Evolutionary conservation across 495 filamentous ascomycete genomes (phyloP), one percentile per base, ranked within the genome.

Genomic region (Penicillium dipodomyicola): DNA sequence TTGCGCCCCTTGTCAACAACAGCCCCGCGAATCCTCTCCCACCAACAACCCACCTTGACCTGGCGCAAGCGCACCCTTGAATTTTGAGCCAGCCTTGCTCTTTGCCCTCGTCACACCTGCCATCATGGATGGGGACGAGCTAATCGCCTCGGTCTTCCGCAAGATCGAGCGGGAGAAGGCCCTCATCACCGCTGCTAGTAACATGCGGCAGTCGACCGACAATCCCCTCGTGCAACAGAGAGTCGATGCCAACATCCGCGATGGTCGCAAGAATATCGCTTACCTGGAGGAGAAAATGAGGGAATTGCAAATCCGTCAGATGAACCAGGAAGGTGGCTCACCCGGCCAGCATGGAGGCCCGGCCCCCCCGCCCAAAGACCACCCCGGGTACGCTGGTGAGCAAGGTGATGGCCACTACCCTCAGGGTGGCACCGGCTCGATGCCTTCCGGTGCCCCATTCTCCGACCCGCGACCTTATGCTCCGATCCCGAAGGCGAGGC

Each of bases 161-260:
- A 97, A 99, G 90, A 97, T 97, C 75, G 91, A 97, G 81, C 84
- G 94, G 72, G 95, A 99, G 74, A 92, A 93, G 80, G 87, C 88
- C 64, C 84, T 99, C 62, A 94, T 99, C 80, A 87, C 90, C 73
- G 92, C 90, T 62, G 95, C 95, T 50, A 90, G 90, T 69, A 83
- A 87, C 56, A 96, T 99, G 90, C 87, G 92, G 79, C 89, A 91
- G 77, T 91, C 92, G 66, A 96, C 93, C 64, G 85, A 90, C 75
- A 97, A 99, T 72, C 87, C 89, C 53, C 77, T 84, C 53, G 92
- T 97, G 56, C 89, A 92, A 64, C 89, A 92, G 59, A 84, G 89
- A 57, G 84, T 94, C 63, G 93, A 97, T 59, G 86, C 84, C 51
- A 89, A 96, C 76, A 94, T 99, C 68, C 89, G 92, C 62, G 92